Evolutionary conservation across 805 yeast species (phyloP), one percentile per base, ranked within the genome.

Genomic region (Starmera dryadoides): DNA sequence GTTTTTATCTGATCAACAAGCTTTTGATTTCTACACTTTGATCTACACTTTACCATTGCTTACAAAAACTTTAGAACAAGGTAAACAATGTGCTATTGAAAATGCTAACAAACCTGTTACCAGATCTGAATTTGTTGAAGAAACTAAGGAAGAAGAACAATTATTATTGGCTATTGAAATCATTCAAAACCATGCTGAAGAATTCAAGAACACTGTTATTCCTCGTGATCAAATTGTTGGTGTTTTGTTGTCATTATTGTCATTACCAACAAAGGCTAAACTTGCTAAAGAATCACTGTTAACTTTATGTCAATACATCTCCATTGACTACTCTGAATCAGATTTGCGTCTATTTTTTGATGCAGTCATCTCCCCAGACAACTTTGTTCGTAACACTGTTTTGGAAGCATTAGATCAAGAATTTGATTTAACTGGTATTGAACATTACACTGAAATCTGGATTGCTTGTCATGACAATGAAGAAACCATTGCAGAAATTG

Each of bases 81-180:
- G 94, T 42, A 80, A 77, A 41, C 60, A 53, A 1, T 74, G 70
- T 32, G 74, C 83, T 1, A 50, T 74, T 38, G 71, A 66, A 45
- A 75, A 73, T 49, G 66, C 79, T 3, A 68, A 66, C 34, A 79
- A 77, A 51, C 70, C 65, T 2, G 58, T 63, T 9, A 64, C 71
- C 1, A 81, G 79, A 23, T 66, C 80, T 3, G 94, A 86, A 50
- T 84, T 81, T 56, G 73, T 73, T 23, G 91, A 86, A 40, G 95
- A 86, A 56, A 86, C 80, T 48, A 79, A 79, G n/a, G 88, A 84
- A 54, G 96, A 89, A 58, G 97, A 88, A 56, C 91, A 86, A 50
- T 64, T 88, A 36, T 59, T 84, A 36, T 64, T 91, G 41, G 83
- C 91, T 0, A 60, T 89, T 49, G 94, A 86, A 52, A 78, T 88